phyloP scores from a whole-genome alignment of 1,284 basidiomycete species.

The Moniliella sp. region DNA sequence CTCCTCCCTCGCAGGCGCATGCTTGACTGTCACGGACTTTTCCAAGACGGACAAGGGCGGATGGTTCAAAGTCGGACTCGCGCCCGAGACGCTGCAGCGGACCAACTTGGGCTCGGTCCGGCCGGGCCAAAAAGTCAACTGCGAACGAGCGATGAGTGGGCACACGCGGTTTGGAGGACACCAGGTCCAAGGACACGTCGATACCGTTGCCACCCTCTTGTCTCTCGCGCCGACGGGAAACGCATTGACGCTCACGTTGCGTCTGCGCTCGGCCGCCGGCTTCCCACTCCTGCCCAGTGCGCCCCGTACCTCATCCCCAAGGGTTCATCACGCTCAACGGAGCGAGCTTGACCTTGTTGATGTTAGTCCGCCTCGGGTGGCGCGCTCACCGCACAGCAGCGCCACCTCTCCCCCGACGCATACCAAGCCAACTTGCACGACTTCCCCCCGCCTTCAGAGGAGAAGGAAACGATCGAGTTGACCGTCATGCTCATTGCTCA shows the following conservation, averaged over 20 bases:
- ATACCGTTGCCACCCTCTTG: constrained; percentile 46
- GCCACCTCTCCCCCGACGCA: too few species aligned
- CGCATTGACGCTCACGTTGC: constrained; percentile 59
- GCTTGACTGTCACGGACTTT: constrained; percentile 74
- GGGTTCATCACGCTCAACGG: constrained; percentile 90
- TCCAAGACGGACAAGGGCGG: constrained; percentile 24
- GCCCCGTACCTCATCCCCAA: constrained; percentile 78
- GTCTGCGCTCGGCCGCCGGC: constrained; percentile 32
- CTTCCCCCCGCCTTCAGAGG: not conserved
- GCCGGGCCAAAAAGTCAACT: constrained; percentile 63
- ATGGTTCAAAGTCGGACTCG: constrained; percentile 76
- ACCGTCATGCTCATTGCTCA: constrained; percentile 32
- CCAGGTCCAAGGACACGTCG: constrained; percentile 66
- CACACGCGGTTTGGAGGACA: constrained; percentile 86
- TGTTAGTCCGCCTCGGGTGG: constrained; percentile 38
- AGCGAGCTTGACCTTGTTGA: constrained; percentile 72
- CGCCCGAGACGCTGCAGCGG: constrained; percentile 73
- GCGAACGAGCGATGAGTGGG: constrained; percentile 77
- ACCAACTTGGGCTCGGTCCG: constrained; percentile 59
- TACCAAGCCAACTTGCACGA: constrained; percentile 8
- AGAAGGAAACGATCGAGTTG: constrained; percentile 24
- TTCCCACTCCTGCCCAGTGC: constrained; percentile 47
- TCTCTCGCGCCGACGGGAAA: constrained; percentile 56
- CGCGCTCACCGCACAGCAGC: too few species aligned
- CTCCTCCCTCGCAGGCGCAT: constrained; percentile 32